Percentiles rank a stretch among this genome's conserved stretches.
Conservation (phyloP, 345 rosid genomes). For the Linum lewisii region DNA sequence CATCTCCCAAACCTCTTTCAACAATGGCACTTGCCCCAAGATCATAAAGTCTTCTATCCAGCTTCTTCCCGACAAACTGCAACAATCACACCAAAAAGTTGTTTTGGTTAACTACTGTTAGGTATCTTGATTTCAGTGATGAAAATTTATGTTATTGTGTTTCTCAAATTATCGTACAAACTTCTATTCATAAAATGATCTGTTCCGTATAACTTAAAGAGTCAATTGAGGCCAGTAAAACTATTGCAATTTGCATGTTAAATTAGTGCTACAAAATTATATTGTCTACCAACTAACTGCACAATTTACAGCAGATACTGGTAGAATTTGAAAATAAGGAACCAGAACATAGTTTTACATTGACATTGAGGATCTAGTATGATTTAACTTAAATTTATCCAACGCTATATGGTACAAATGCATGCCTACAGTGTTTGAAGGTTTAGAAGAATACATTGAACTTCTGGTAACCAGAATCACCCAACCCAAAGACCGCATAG, state of each 20-base stretch:
- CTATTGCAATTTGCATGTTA: no score
- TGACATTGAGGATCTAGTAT: neutral
- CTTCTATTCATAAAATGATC: no score
- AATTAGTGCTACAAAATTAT: no score
- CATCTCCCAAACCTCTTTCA: conserved; percentile 91
- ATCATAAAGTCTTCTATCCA: conserved; percentile 77
- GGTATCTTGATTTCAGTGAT: neutral
- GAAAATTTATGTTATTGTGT: no score
- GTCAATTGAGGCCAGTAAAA: no score
- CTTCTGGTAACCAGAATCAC: conserved; percentile 90
- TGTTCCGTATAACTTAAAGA: no score
- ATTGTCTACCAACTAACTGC: no score
- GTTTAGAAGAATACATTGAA: conserved; percentile 54
- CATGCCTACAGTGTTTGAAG: neutral
- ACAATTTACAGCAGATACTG: no score
- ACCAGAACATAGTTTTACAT: neutral
- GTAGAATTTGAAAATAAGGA: no score
- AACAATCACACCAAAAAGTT: conserved; percentile 18
- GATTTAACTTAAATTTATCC: neutral
- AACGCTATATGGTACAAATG: neutral
- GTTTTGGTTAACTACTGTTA: neutral
- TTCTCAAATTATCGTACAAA: no score
- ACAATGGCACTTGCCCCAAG: conserved; percentile 64
- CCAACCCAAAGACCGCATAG: conserved; percentile 84
- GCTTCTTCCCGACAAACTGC: conserved; percentile 95